phyloP scores from a whole-genome alignment of 202 grass and related monocot species.

The Panicum virgatum region DNA sequence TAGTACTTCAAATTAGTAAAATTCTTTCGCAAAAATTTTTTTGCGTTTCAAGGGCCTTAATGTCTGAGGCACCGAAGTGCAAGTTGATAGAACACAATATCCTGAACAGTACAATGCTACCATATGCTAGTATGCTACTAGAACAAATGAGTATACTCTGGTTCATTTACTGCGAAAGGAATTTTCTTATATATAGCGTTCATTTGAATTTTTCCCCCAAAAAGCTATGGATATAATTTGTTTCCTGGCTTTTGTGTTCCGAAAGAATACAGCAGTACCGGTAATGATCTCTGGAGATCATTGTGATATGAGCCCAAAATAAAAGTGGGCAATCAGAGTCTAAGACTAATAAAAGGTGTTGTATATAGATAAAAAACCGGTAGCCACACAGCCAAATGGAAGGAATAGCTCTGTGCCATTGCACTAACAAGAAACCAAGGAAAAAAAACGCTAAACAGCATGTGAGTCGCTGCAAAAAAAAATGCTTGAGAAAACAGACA shows the following conservation, averaged over 20 bases:
- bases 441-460: background rate
- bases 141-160: background rate
- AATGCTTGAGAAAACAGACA: too few relatives aligned
- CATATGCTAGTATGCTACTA: background rate
- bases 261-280: background rate
- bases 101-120: background rate
- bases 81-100: background rate
- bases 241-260: background rate
- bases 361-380: too few relatives aligned
- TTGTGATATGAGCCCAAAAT: background rate
- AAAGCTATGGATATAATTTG: background rate
- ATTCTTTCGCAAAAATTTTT: too few relatives aligned
- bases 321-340: background rate
- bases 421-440: background rate
- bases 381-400: background rate
- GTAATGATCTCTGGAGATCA: background rate
- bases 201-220: background rate
- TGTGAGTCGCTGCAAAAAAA: background rate
- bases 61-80: background rate
- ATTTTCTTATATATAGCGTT: background rate
- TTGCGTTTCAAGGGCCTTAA: too few relatives aligned
- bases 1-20: too few relatives aligned
- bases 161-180: background rate
- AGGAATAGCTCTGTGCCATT: background rate
- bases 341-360: too few relatives aligned